phyloP scores from a whole-genome alignment of 2,329 filamentous ascomycete species.

The Colletotrichum australisinense region DNA sequence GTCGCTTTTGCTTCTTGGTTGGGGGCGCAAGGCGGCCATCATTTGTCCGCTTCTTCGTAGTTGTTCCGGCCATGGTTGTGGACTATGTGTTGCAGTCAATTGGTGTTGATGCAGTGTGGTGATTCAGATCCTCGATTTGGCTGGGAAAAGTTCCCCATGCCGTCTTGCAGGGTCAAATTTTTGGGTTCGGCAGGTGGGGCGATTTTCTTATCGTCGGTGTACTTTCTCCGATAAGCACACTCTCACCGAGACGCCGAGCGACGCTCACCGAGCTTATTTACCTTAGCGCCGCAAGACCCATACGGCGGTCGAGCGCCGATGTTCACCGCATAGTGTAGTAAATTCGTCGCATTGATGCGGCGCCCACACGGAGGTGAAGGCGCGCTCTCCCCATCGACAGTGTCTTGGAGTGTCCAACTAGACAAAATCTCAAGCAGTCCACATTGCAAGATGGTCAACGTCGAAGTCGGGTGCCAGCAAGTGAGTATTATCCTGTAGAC shows the following conservation, averaged over 20 bases:
- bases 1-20: constrained; percentile 59
- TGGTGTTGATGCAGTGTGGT: neutral
- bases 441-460: no score
- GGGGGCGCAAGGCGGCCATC: constrained; percentile 52
- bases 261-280: neutral
- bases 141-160: constrained; percentile 9
- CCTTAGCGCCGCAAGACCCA: neutral
- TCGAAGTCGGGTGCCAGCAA: no score
- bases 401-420: no score
- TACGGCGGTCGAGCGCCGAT: neutral
- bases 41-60: constrained; percentile 46
- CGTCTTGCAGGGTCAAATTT: constrained; percentile 23
- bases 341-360: neutral
- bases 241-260: neutral
- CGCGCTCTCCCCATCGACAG: no score
- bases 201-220: constrained; percentile 8
- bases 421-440: no score
- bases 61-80: constrained; percentile 43
- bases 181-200: constrained; percentile 27
- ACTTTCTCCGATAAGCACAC: neutral
- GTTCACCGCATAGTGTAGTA: neutral
- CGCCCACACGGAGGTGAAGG: neutral
- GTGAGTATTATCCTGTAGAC: no score
- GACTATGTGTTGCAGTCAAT: neutral
- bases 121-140: neutral